Conservation (phyloP, 148 eudicot species). For the Vaccinium macrocarpon region DNA sequence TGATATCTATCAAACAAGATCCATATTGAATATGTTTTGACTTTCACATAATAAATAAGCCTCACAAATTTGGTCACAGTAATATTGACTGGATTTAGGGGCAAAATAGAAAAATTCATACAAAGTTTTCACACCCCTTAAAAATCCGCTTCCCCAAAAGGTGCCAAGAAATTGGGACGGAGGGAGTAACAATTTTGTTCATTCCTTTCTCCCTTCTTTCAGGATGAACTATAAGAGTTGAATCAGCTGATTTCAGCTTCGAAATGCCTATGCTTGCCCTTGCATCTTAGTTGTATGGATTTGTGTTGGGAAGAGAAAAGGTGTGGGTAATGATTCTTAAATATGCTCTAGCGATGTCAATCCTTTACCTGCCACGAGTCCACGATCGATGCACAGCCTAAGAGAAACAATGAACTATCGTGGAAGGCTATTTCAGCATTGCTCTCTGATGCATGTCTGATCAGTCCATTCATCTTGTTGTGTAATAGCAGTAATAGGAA, state of each 20-base stretch:
- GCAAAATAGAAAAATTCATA: too few species aligned
- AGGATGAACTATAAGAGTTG: conserved; percentile 22
- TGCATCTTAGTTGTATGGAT: neutral
- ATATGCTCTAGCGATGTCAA: neutral
- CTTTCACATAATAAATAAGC: too few species aligned
- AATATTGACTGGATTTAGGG: too few species aligned
- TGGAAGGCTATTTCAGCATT: neutral
- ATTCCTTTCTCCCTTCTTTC: neutral
- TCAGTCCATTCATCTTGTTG: neutral
- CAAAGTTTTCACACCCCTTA: too few species aligned
- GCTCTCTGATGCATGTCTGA: neutral
- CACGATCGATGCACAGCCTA: neutral
- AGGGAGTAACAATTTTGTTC: too few species aligned
- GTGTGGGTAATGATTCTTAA: neutral
- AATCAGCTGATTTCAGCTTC: conserved; percentile 1
- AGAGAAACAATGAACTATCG: neutral
- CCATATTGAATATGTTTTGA: too few species aligned
- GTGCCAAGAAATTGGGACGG: too few species aligned
- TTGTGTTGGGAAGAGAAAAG: neutral
- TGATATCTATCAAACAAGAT: too few species aligned
- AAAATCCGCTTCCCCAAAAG: too few species aligned
- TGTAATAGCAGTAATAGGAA: neutral
- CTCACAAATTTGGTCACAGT: too few species aligned
- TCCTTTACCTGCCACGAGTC: neutral
- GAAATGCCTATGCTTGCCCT: neutral